Base-by-base conservation (phyloP, 148 eudicot species). In the Mesembryanthemum crystallinum region DNA sequence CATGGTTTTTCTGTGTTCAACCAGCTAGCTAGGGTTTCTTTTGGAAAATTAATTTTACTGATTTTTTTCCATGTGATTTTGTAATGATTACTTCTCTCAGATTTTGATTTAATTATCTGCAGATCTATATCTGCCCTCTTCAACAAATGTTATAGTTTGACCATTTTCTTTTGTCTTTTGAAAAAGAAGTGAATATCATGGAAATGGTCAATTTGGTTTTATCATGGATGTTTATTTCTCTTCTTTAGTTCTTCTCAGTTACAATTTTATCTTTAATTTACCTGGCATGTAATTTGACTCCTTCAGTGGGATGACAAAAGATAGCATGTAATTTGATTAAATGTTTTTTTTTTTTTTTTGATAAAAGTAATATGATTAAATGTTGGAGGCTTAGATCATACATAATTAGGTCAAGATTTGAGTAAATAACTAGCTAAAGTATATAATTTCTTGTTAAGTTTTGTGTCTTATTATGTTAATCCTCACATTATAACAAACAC, bases 61-160 rank as follows among this genome's bases (percentile, higher is more conserved):
- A 69, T 43, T 7, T 21, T 66, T 71, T 80, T 18, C 61, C 83
- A 81, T 81, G 80, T 77, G 71, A 17, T 32, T 72, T 37, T 81
- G 77, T 21, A 72, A 81, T 81, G 69, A 81, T 81, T 73, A 54
- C 67, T 69, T 64, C 30, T 54, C 18, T 23, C 82, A 79, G 62
- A n/a, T 80, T 64, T 55, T 25, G 12, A 73, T 72, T 25, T 65
- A 60, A 67, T 65, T 37, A 47, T 47, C 47, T 76, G 77, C 74
- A 77, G 72, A 55, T 45, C 49, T 35, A 45, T 10, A 45, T 77
- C 58, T 73, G 65, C 60, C 69, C 55, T 52, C 67, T 39, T 72
- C 57, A 69, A 47, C 72, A 54, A 78, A 76, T 76, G 6, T 54
- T 64, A 13, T 45, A 57, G 39, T 80, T 73, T 70, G 78, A 61